phyloP scores from a whole-genome alignment of 2,329 filamentous ascomycete genomes.

The Fusarium nanum region DNA sequence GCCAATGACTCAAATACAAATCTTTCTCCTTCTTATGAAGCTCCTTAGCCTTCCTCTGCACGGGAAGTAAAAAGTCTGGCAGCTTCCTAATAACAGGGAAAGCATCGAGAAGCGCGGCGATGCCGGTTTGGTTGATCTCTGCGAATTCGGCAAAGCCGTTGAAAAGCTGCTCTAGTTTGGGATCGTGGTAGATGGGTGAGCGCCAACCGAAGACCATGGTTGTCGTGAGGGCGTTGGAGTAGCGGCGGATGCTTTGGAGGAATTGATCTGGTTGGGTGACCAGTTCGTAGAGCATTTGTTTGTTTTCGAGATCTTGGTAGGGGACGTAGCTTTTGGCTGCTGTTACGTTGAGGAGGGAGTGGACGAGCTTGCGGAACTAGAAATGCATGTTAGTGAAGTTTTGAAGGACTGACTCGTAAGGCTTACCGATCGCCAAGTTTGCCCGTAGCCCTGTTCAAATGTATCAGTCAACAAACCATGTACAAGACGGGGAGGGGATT shows the following conservation, averaged over 20 bases:
- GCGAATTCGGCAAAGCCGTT: slow-evolving; percentile 5
- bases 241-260: neutral
- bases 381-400: fast-evolving
- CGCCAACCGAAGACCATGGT: slow-evolving; percentile 18
- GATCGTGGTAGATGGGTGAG: neutral
- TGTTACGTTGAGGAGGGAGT: slow-evolving; percentile 3
- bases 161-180: neutral
- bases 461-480: neutral
- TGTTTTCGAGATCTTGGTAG: slow-evolving; percentile 6
- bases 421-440: slow-evolving; percentile 10
- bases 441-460: neutral
- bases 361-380: slow-evolving; percentile 8
- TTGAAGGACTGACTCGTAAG: no score
- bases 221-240: slow-evolving; percentile 9
- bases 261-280: neutral
- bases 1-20: slow-evolving; percentile 5
- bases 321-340: slow-evolving; percentile 6
- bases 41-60: slow-evolving; percentile 3
- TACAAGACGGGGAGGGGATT: neutral
- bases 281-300: slow-evolving; percentile 10
- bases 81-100: neutral
- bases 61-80: neutral
- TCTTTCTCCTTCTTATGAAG: slow-evolving; percentile 12
- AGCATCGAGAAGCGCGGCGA: slow-evolving; percentile 1
- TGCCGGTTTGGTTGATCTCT: slow-evolving; percentile 8